A percentile compares a stretch with the other conserved stretches of the same genome.
Evolutionary conservation across 2,329 filamentous ascomycete genomes (phyloP).

Genomic region (Scedosporium aurantiacum): DNA sequence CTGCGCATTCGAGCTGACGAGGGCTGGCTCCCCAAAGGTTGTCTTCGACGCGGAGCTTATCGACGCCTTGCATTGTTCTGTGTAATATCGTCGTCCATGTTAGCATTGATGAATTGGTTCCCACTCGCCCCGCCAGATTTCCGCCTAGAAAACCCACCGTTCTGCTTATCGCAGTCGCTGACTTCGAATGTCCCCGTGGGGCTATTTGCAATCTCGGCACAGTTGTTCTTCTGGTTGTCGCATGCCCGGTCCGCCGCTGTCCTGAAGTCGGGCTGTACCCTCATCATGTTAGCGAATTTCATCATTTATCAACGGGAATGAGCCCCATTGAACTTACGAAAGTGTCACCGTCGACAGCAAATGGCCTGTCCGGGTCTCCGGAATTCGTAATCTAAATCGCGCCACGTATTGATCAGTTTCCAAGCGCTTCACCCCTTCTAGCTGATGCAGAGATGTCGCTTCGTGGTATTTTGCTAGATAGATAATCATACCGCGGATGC

Average conservation of each 20-base stretch:
- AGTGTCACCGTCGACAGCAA: conserved; percentile 30
- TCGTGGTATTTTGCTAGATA: not conserved
- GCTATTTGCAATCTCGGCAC: conserved; percentile 30
- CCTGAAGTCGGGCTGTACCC: conserved; percentile 27
- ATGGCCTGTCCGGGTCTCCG: conserved; percentile 26
- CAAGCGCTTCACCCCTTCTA: not conserved
- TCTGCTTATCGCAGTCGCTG: conserved; percentile 33
- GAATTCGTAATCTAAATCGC: conserved; percentile 26
- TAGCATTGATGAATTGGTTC: not conserved
- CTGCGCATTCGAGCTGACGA: conserved; percentile 28
- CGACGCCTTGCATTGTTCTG: conserved; percentile 28
- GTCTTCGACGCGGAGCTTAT: conserved; percentile 11
- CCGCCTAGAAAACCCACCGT: conserved; percentile 22
- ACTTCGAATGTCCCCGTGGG: conserved; percentile 23
- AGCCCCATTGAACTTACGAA: conserved; percentile 24
- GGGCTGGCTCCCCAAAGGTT: conserved; percentile 13
- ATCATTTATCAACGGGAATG: not conserved
- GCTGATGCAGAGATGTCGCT: not conserved
- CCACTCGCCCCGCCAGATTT: not conserved
- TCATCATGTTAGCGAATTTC: conserved; percentile 4
- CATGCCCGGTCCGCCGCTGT: conserved; percentile 32
- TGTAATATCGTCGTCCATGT: not conserved
- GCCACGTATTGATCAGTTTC: not conserved
- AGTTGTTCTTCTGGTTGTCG: conserved; percentile 38
- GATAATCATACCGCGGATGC: conserved; percentile 22